Conservation (phyloP, 164 flowering plant genomes). For the Dillenia suffruticosa region DNA sequence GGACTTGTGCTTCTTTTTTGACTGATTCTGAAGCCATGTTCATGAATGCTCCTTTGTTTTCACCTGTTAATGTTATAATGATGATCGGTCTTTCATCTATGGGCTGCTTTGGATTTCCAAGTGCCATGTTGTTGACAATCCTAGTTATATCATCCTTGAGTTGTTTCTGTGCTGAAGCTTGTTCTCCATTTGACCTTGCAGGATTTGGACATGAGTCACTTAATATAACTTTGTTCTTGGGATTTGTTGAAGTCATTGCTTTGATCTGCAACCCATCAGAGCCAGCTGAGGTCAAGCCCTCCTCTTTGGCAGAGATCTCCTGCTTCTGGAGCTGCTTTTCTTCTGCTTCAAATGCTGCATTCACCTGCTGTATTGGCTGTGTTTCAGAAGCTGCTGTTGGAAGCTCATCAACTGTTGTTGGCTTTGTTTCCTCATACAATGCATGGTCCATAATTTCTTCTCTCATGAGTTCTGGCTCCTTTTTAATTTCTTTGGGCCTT, state of each 20-base stretch:
- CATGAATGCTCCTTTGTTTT: constrained; percentile 78
- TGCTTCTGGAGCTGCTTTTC: constrained; percentile 17
- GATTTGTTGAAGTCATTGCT: constrained; percentile 5
- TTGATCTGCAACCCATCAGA: constrained; percentile 11
- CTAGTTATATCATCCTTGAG: constrained; percentile 39
- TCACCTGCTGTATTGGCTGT: constrained; percentile 7
- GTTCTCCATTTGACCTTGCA: constrained; percentile 14
- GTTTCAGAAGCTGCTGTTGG: constrained; percentile 10
- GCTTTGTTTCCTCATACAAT: constrained; percentile 14
- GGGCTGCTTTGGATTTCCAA: constrained; percentile 16
- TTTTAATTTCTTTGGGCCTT: constrained; percentile 15
- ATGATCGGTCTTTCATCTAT: constrained; percentile 24
- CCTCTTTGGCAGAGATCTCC: constrained; percentile 16
- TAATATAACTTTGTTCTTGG: constrained; percentile 7
- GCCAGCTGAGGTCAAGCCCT: constrained; percentile 2
- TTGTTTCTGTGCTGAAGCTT: constrained; percentile 25
- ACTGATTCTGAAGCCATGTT: constrained; percentile 33
- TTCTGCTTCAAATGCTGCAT: constrained; percentile 6
- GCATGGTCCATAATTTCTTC: constrained; percentile 7
- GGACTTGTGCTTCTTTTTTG: constrained; percentile 36
- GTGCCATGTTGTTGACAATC: constrained; percentile 29
- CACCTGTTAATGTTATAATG: constrained; percentile 68
- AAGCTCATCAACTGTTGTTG: constrained; percentile 8
- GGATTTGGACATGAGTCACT: constrained; percentile 13
- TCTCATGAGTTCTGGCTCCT: constrained; percentile 10